Evolutionary conservation across 106 monocot genomes (phyloP), one percentile per base, ranked within the genome.

Genomic region (Allium cepa): DNA sequence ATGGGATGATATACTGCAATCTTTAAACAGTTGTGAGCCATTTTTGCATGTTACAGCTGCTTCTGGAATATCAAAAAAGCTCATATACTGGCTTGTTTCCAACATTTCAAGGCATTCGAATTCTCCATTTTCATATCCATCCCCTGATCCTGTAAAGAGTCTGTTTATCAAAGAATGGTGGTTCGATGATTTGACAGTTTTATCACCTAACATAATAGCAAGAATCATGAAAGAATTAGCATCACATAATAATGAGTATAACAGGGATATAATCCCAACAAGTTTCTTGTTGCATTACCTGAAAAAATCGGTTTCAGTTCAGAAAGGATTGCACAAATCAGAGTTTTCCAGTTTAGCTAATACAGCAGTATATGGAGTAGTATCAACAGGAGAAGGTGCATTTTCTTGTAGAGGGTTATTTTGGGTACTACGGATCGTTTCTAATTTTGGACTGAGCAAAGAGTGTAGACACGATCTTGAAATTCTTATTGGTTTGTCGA

Each of bases 401-500:
- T 93, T 99, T 56, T 86, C 84, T 28, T 93, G 87, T 69, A 77
- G 90, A 57, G 84, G 81, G 11, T 75, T 99, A 27, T 87, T 99
- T 69, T 93, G 92, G 92, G 82, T 99, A 10, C 61, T 90, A 63
- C 68, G 97, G 49, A 63, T 85, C 17, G 92, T 93, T n/a, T 82
- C 92, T 3, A 73, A 81, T 9, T 87, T 92, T 12, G 67, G 79
- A 5, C 49, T 81, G 48, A 81, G 97, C 78, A 84, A 52, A 58
- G 87, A 90, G 10, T 90, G 84, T 74, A 69, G 87, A 76, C 50
- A 62, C 17, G 81, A 76, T 63, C 72, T 99, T 46, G 97, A 99
- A 83, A 73, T 77, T 65, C 57, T 93, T 69, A 93, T 93, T 52
- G 97, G 97, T 0, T 50, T 81, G 26, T 63, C 70, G 76, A 77